Percentiles rank a stretch among this genome's conserved stretches.
Conservation (phyloP, 345 rosid genomes). For the Excoecaria agallocha region DNA sequence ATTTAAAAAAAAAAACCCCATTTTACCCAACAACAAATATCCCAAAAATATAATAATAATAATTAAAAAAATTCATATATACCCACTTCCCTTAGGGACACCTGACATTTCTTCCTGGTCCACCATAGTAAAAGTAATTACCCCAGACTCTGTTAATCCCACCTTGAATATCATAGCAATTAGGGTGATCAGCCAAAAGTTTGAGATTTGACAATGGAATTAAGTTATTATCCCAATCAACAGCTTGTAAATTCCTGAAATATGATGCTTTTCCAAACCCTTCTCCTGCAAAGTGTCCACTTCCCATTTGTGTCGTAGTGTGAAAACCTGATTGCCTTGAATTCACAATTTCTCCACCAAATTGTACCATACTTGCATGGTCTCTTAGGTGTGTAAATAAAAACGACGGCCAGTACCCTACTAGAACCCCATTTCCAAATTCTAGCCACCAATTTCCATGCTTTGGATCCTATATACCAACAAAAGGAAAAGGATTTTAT, state of each 20-base stretch:
- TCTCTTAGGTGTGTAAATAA: conserved; percentile 75
- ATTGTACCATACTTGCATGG: conserved; percentile 92
- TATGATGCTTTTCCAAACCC: conserved; percentile 92
- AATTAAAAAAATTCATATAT: conserved; percentile 17
- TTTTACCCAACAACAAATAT: conserved; percentile 30
- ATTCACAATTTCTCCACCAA: conserved; percentile 92
- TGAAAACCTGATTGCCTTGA: conserved; percentile 66
- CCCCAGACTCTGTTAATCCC: conserved; percentile 88
- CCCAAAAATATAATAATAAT: background rate
- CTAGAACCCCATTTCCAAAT: conserved; percentile 83
- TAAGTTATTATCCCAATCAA: conserved; percentile 92
- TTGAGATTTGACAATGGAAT: conserved; percentile 61
- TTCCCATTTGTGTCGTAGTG: conserved; percentile 92
- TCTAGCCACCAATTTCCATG: conserved; percentile 99
- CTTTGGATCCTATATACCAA: conserved; percentile 79
- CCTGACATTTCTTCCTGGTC: conserved; percentile 82
- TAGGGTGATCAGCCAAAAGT: conserved; percentile 82
- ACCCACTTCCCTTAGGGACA: conserved; percentile 56
- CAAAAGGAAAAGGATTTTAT: background rate
- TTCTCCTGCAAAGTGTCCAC: conserved; percentile 92
- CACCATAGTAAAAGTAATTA: conserved; percentile 88
- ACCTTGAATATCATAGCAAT: conserved; percentile 85
- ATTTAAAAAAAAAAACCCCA: conserved; percentile 28
- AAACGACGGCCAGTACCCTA: conserved; percentile 92
- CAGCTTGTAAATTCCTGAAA: conserved; percentile 79